These are phyloP conservation scores for Lithohypha guttulata DNA, from an alignment of 2,329 filamentous ascomycete genomes.

Conservation along the genomic window DNA sequence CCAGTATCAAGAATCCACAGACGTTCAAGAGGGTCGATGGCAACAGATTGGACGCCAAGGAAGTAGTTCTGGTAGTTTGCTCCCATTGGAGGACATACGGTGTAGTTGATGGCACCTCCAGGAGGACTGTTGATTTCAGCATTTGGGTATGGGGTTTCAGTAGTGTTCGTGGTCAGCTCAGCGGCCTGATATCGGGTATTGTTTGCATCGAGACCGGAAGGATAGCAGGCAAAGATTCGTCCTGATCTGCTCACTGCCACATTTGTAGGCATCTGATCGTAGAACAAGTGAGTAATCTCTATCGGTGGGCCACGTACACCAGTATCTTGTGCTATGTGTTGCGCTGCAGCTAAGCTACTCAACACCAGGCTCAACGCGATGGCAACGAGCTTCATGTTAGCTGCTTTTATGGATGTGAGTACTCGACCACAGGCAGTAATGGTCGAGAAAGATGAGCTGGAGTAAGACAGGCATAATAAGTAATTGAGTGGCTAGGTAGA, in stretches of 20 bases:
- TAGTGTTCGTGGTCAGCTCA: constrained; percentile 34
- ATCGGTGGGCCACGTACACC: constrained; percentile 33
- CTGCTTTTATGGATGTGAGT: too few species aligned
- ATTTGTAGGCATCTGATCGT: constrained; percentile 40
- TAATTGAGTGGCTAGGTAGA: too few species aligned
- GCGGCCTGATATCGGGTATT: constrained; percentile 43
- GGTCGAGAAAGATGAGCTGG: too few species aligned
- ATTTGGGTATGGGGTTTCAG: constrained; percentile 35
- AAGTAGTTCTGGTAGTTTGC: constrained; percentile 40
- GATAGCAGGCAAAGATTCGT: constrained; percentile 44
- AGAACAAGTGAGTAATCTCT: constrained; percentile 41
- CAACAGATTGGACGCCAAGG: constrained; percentile 43
- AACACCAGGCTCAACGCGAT: too few species aligned
- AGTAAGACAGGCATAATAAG: too few species aligned
- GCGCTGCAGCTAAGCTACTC: not conserved
- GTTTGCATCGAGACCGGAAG: constrained; percentile 37
- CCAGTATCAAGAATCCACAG: constrained; percentile 47
- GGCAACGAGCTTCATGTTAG: too few species aligned
- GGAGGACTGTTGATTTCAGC: constrained; percentile 39
- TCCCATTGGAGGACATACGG: constrained; percentile 34
- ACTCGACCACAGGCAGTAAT: too few species aligned
- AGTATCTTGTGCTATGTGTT: constrained; percentile 24
- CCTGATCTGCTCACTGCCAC: constrained; percentile 42
- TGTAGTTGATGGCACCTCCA: constrained; percentile 41
- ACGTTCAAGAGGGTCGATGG: constrained; percentile 41